A percentile compares a stretch with the other conserved stretches of the same genome.
Conservation (phyloP, 495 filamentous ascomycete genomes). For the Podospora didyma region DNA sequence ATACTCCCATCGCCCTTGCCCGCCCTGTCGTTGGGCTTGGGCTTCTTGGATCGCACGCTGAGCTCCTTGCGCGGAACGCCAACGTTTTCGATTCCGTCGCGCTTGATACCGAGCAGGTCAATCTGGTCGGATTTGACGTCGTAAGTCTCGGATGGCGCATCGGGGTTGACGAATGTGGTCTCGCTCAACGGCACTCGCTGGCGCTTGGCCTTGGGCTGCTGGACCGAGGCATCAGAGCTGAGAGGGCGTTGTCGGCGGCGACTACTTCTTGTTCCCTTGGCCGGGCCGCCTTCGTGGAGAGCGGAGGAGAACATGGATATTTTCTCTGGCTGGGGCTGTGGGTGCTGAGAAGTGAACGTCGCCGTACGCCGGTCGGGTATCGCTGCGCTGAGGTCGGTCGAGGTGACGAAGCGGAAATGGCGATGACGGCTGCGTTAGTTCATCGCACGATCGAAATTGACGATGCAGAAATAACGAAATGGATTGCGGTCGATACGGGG, state of each 20-base stretch:
- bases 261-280: slow-evolving; percentile 53
- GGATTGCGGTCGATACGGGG: not conserved
- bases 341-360: not conserved
- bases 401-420: slow-evolving; percentile 1
- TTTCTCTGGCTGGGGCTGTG: slow-evolving; percentile 14
- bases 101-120: slow-evolving; percentile 36
- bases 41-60: slow-evolving; percentile 58
- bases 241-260: slow-evolving; percentile 64
- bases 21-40: slow-evolving; percentile 51
- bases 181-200: slow-evolving; percentile 60
- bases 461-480: slow-evolving; percentile 4
- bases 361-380: not conserved
- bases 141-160: slow-evolving; percentile 40
- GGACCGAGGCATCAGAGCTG: slow-evolving; percentile 59
- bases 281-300: slow-evolving; percentile 39
- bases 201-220: slow-evolving; percentile 67
- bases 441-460: not conserved
- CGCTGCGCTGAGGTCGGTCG: not conserved
- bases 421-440: slow-evolving; percentile 5
- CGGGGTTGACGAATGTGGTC: slow-evolving; percentile 47
- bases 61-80: slow-evolving; percentile 43
- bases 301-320: slow-evolving; percentile 68
- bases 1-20: slow-evolving; percentile 59
- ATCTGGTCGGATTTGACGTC: slow-evolving; percentile 44
- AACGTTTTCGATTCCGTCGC: slow-evolving; percentile 42